Evolutionary conservation across 257 asterid species (phyloP), one percentile per base, ranked within the genome.

Genomic region (Nicotiana tomentosiformis): DNA sequence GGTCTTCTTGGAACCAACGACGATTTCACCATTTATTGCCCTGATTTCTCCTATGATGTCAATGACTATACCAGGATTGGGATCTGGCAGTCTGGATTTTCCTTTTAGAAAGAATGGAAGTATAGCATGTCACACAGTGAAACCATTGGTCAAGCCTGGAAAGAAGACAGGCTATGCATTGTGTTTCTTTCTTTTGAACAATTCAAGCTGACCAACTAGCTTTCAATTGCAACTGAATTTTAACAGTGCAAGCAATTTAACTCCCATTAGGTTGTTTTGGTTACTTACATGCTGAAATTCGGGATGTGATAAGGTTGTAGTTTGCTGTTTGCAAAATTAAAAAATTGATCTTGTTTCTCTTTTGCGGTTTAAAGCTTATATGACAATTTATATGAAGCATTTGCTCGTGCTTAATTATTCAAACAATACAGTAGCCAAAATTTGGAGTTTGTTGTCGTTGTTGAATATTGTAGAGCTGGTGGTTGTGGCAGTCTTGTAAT

Each of bases 41-140:
- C 97, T 88, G 78, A 60, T 82, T 91, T 98, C 98, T 91, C 89
- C 93, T 67, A 93, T 97, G 32, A 93, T 90, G 91, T 95, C 97
- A 15, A 93, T 89, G n/a, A 90, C 92, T 84, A 93, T 86, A 85
- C 98, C 97, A 77, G 97, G 97, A 82, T 86, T 90, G 68, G 83
- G 90, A 64, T 26, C 39, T 46, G n/a, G 53, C 20, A 1, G 66
- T 46, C 58, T 37, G 29, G 65, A 30, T 65, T 29, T 65, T 65
- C 65, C 64, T 80, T 80, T 46, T 62, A 32, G 84, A 83, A 90
- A 26, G 95, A 90, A 91, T 96, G 99, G 86, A 96, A 94, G 89
- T 96, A 93, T 86, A 94, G 77, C 98, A 93, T 96, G 91, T 11
- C n/a, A 43, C 37, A 5, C 33, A 3, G 78, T 39, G 58, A 70